A percentile compares a stretch with the other conserved stretches of the same genome.
Evolutionary conservation across 768 basidiomycete genomes (phyloP).

Genomic region (Tylopilus felleus): DNA sequence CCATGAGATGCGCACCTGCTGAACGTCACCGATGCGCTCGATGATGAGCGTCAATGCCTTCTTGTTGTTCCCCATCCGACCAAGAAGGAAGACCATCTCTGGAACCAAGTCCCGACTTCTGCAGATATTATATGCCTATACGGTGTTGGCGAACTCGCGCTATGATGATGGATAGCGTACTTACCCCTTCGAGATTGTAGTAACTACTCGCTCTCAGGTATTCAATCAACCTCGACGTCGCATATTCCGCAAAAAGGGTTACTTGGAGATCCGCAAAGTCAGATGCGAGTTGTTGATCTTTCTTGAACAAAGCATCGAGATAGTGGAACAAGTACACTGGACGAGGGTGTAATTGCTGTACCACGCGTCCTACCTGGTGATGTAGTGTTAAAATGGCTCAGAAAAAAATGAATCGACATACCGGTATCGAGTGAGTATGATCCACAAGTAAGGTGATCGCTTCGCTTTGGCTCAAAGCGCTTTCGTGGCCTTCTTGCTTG

Average conservation of each 20-base stretch:
- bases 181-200: constrained; percentile 83
- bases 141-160: not conserved
- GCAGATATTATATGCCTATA: constrained; percentile 83
- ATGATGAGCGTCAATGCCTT: constrained; percentile 92
- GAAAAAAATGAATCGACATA: constrained; percentile 34
- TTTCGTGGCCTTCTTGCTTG: constrained; percentile 39
- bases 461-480: constrained; percentile 52
- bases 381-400: not conserved
- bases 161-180: not conserved
- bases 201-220: constrained; percentile 89
- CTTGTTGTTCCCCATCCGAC: constrained; percentile 97
- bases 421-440: constrained; percentile 95
- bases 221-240: constrained; percentile 74
- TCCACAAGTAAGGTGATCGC: constrained; percentile 88
- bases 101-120: constrained; percentile 81
- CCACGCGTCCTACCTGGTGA: constrained; percentile 76
- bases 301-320: constrained; percentile 84
- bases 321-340: constrained; percentile 89
- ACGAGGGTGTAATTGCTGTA: constrained; percentile 74
- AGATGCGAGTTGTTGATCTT: constrained; percentile 75
- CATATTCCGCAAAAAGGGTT: constrained; percentile 88
- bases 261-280: constrained; percentile 88
- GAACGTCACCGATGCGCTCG: constrained; percentile 88
- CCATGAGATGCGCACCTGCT: constrained; percentile 52
- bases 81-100: constrained; percentile 97